These are phyloP conservation scores for Leptomonas pyrrhocoris DNA, from an alignment of 208 protist genomes.

Conservation along the genomic window DNA sequence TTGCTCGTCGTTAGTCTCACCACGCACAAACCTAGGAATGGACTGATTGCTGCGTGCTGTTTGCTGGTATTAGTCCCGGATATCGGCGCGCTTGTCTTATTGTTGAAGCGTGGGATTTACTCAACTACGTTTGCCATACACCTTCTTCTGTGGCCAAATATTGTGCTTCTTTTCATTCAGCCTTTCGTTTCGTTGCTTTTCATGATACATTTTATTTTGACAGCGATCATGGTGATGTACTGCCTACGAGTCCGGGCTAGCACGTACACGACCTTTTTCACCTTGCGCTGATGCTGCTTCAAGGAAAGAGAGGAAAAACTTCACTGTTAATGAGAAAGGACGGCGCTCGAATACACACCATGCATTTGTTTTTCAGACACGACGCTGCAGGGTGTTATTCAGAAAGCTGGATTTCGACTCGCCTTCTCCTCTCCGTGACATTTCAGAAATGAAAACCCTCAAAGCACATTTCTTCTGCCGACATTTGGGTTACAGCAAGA, in stretches of 20 bases:
- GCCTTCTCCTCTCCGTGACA: no score
- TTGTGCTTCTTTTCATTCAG: constrained; percentile 60
- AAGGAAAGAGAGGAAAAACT: constrained; percentile 1
- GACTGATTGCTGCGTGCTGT: constrained; percentile 46
- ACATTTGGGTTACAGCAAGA: no score
- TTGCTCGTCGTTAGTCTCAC: constrained; percentile 50
- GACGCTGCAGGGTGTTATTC: no score
- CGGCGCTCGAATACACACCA: no score
- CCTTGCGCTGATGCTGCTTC: constrained; percentile 37
- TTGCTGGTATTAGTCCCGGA: constrained; percentile 55
- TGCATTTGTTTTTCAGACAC: no score
- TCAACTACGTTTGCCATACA: constrained; percentile 61
- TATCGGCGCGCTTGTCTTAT: constrained; percentile 43
- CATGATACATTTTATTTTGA: constrained; percentile 63
- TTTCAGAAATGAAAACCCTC: no score
- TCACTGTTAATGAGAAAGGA: background rate
- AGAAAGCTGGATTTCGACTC: no score
- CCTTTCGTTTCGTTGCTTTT: constrained; percentile 64
- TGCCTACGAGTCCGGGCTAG: constrained; percentile 61
- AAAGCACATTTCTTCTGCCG: no score
- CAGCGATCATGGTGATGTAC: constrained; percentile 59
- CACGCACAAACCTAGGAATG: constrained; percentile 35
- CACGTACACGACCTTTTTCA: constrained; percentile 52
- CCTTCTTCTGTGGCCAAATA: constrained; percentile 58
- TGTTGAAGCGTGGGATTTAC: constrained; percentile 55